phyloP scores from a whole-genome alignment of 352 stramenopile species.

The Phytophthora vignae region DNA sequence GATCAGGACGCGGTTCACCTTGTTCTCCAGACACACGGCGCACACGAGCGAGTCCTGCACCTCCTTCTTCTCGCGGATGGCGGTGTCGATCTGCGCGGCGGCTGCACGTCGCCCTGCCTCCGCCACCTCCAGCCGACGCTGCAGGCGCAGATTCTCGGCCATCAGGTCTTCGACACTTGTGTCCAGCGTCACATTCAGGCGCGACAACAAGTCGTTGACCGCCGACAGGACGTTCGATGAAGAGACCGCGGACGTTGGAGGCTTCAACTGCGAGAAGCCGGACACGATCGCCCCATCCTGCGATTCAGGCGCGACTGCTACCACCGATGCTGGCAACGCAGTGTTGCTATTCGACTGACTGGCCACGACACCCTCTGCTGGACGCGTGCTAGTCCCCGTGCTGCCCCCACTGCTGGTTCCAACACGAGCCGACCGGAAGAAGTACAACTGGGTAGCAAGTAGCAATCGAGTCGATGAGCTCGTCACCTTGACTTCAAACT shows the following conservation, averaged over 20 bases:
- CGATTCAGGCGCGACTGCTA: conserved; percentile 24
- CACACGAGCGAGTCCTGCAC: conserved; percentile 78
- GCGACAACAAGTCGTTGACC: conserved; percentile 77
- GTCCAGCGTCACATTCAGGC: conserved; percentile 76
- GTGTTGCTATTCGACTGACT: conserved; percentile 6
- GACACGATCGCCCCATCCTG: conserved; percentile 25
- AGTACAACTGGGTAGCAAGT: conserved; percentile 71
- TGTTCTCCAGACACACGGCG: conserved; percentile 82
- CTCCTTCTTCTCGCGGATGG: conserved; percentile 79
- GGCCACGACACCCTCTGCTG: neutral
- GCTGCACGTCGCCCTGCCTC: conserved; percentile 69
- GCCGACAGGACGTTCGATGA: conserved; percentile 68
- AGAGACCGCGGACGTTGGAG: conserved; percentile 25
- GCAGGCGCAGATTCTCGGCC: conserved; percentile 67
- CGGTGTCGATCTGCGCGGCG: conserved; percentile 70
- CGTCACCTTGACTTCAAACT: conserved; percentile 70
- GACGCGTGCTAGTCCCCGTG: neutral
- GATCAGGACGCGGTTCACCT: conserved; percentile 84
- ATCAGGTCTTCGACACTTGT: conserved; percentile 73
- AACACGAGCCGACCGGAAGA: conserved; percentile 67
- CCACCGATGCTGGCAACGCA: conserved; percentile 34
- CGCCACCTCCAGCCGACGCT: conserved; percentile 65
- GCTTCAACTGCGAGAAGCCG: conserved; percentile 8
- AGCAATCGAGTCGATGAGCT: conserved; percentile 50
- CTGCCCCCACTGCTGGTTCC: conserved; percentile 23